phyloP scores from a whole-genome alignment of 306 rosid genomes.

The Alnus rubra region DNA sequence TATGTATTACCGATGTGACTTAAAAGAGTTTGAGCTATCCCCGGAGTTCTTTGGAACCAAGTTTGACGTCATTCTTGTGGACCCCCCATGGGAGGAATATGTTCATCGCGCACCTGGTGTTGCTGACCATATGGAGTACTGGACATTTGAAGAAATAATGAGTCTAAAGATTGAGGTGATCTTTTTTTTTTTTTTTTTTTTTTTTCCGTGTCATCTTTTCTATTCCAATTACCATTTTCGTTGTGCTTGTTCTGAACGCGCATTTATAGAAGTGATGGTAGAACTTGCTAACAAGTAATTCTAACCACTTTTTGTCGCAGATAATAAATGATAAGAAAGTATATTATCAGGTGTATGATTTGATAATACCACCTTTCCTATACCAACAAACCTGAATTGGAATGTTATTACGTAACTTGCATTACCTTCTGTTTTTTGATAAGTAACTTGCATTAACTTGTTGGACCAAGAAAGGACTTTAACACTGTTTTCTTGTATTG shows the following conservation, averaged over 20 bases:
- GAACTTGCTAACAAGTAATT: constrained; percentile 4
- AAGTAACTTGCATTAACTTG: constrained; percentile 6
- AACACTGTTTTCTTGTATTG: constrained; percentile 11
- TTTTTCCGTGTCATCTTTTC: constrained; percentile 4
- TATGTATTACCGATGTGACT: constrained; percentile 76
- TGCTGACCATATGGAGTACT: constrained; percentile 93
- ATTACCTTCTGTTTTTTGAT: background rate
- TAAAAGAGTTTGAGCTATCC: constrained; percentile 88
- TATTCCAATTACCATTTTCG: constrained; percentile 12
- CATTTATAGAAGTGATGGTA: constrained; percentile 11
- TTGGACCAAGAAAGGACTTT: constrained; percentile 11
- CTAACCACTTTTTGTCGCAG: constrained; percentile 3
- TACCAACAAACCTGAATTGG: constrained; percentile 13
- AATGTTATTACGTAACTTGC: constrained; percentile 7
- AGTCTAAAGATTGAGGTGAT: constrained; percentile 95
- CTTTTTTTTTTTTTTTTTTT: background rate
- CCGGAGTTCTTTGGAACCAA: constrained; percentile 96
- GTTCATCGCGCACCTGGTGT: constrained; percentile 99
- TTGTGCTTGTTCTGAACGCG: constrained; percentile 17
- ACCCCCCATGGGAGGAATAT: constrained; percentile 99
- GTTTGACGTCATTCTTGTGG: constrained; percentile 97
- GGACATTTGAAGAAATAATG: constrained; percentile 99
- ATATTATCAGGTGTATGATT: constrained; percentile 4
- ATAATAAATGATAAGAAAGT: constrained; percentile 9
- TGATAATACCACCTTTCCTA: constrained; percentile 3